Base-by-base conservation (phyloP, 2,329 filamentous ascomycete genomes). In the Aspergillus candidus region DNA sequence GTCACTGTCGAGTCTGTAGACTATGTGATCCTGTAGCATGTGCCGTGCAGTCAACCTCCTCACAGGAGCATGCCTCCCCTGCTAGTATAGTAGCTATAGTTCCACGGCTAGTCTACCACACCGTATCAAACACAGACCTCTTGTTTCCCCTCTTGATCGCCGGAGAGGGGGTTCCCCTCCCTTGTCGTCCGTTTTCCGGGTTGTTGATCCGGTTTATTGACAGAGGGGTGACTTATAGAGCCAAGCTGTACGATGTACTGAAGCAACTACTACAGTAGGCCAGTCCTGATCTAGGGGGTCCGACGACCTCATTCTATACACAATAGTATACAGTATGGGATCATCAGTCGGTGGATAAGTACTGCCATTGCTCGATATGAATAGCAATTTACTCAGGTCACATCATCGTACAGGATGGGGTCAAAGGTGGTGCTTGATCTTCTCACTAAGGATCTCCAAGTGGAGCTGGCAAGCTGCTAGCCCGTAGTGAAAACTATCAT, bases 141-240 rank as follows among this genome's bases (percentile, higher is more conserved):
- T 39, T 27, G 35, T 33, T 46, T 40, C 46, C 44, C 47, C 47
- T 50, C 51, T 47, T 47, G 41, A 48, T 50, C 48, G 37, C 36
- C 44, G 40, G 15, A 27, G 22, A 27, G 22, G 22, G 22, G 22
- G 22, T 27, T 8, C 22, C 22, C 22, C 22, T 27, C 22, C 22
- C 13, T 18, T 12, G 6, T 14, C 14, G 36, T 22, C 22, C 13
- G n/a, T 22, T 14, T 14, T 36, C 22, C 22, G 22, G 22, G 22
- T 27, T 27, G 10, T 27, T 10, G 38, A 40, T 39, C 11, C 8
- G 29, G 18, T 6, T 17, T 32, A 27, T 29, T 40, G 22, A 27
- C 30, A 15, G 17, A 14, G 38, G 11, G 32, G 30, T 17, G 17
- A 14, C 38, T 32, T 18, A 27, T 13, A 18, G 31, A 32, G 30